Evolutionary conservation across 371 early-diverging fungal genomes (phyloP).

Genomic region (Syncephalastrum racemosum): DNA sequence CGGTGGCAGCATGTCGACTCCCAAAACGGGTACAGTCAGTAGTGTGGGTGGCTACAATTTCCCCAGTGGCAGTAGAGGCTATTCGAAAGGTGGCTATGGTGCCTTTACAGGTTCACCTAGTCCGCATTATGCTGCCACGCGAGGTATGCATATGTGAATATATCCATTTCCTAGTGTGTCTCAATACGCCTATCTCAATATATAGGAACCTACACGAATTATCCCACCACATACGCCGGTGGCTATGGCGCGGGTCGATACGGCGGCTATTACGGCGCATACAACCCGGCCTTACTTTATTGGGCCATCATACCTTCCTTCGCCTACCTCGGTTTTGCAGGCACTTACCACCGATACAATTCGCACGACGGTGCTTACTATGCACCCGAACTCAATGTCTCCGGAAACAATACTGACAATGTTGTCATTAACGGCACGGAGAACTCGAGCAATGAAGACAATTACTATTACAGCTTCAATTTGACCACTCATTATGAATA

Average conservation of each 20-base stretch:
- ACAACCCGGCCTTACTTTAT: slow-evolving; percentile 39
- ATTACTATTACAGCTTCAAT: slow-evolving; percentile 38
- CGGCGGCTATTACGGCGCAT: slow-evolving; percentile 37
- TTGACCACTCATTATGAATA: slow-evolving; percentile 30
- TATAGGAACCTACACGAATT: slow-evolving; percentile 34
- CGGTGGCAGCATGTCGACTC: slow-evolving; percentile 11
- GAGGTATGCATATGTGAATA: slow-evolving; percentile 23
- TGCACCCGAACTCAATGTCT: slow-evolving; percentile 37
- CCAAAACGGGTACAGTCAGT: slow-evolving; percentile 17
- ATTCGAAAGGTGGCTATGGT: slow-evolving; percentile 41
- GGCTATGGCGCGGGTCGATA: slow-evolving; percentile 31
- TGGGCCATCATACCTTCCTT: slow-evolving; percentile 40
- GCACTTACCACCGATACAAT: slow-evolving; percentile 43
- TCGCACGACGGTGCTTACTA: slow-evolving; percentile 41
- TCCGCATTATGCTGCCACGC: slow-evolving; percentile 24
- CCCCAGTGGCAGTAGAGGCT: slow-evolving; percentile 19
- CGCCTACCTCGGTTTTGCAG: slow-evolving; percentile 33
- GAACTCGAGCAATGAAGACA: slow-evolving; percentile 27
- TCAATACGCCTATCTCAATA: not conserved
- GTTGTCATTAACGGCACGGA: slow-evolving; percentile 43
- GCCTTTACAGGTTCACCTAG: slow-evolving; percentile 14
- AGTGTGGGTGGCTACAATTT: slow-evolving; percentile 20
- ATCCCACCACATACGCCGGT: slow-evolving; percentile 35
- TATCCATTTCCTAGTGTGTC: not conserved
- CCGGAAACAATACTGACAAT: slow-evolving; percentile 24